phyloP scores from a whole-genome alignment of 371 early-diverging fungal genomes.

The Zopfochytrium polystomum region DNA sequence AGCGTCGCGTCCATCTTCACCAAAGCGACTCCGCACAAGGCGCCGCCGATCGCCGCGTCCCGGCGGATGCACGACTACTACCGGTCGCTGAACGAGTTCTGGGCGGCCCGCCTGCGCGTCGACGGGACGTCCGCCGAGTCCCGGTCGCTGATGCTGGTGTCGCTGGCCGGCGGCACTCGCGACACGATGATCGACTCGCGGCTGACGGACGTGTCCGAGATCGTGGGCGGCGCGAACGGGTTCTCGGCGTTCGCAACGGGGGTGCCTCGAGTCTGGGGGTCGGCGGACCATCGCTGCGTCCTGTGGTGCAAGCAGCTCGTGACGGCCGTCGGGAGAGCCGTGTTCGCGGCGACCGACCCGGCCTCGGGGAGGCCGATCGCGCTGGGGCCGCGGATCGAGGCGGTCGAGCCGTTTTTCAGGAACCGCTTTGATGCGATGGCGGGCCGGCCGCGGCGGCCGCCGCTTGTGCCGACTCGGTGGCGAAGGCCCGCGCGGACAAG shows the following conservation, averaged over 20 bases:
- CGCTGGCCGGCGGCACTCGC: conserved; percentile 87
- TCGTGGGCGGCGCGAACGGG: conserved; percentile 68
- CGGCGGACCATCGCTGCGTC: conserved; percentile 83
- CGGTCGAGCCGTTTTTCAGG: no score
- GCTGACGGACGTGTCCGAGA: conserved; percentile 67
- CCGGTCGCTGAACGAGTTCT: conserved; percentile 65
- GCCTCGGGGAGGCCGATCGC: no score
- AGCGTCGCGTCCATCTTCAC: conserved; percentile 84
- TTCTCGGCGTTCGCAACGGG: conserved; percentile 61
- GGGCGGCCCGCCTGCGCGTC: conserved; percentile 47
- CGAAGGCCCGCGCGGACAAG: no score
- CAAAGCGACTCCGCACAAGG: conserved; percentile 83
- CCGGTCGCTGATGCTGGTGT: conserved; percentile 70
- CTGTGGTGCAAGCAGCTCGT: conserved; percentile 89
- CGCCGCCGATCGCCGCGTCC: conserved; percentile 81
- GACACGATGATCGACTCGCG: conserved; percentile 78
- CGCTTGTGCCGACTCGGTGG: no score
- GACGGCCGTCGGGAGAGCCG: no score
- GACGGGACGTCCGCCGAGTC: not conserved
- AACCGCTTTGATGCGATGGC: no score
- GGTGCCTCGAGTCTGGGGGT: conserved; percentile 84
- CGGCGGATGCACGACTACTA: conserved; percentile 75
- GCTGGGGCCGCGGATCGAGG: no score
- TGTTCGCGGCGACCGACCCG: no score
- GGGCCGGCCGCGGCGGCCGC: no score